A percentile compares a stretch with the other conserved stretches of the same genome.
phyloP scores from a whole-genome alignment of 2,329 filamentous ascomycete genomes.

The Colletotrichum incanum region DNA sequence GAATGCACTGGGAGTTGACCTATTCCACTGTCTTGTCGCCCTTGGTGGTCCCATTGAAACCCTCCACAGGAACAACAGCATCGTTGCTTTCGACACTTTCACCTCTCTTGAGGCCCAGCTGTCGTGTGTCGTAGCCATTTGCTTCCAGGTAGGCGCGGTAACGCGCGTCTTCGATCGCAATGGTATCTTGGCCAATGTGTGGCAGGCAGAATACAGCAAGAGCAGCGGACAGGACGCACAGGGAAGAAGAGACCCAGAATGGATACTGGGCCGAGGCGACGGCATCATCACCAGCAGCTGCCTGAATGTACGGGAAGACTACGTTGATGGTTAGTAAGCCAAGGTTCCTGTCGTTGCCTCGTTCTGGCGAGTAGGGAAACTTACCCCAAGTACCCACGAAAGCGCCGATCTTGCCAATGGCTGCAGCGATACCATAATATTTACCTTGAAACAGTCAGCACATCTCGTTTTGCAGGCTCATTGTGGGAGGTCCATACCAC shows the following conservation, averaged over 20 bases:
- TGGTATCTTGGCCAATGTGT: slow-evolving; percentile 87
- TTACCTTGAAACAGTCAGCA: slow-evolving; percentile 47
- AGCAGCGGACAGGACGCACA: slow-evolving; percentile 82
- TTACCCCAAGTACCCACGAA: slow-evolving; percentile 84
- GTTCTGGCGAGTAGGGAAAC: not conserved
- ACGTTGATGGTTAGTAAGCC: not conserved
- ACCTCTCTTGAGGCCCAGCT: slow-evolving; percentile 62
- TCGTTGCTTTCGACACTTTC: slow-evolving; percentile 43
- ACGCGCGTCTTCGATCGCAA: slow-evolving; percentile 80
- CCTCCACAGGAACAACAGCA: not conserved
- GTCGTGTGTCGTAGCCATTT: slow-evolving; percentile 82
- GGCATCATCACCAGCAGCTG: slow-evolving; percentile 68
- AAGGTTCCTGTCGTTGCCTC: no score
- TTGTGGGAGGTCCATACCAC: slow-evolving; percentile 62
- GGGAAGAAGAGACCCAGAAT: slow-evolving; percentile 85
- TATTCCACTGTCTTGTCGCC: slow-evolving; percentile 14
- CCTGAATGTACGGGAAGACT: slow-evolving; percentile 82
- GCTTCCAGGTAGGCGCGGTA: slow-evolving; percentile 82
- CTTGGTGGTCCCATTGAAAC: slow-evolving; percentile 3
- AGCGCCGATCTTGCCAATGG: slow-evolving; percentile 82
- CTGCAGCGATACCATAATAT: slow-evolving; percentile 81
- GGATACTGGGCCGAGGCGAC: slow-evolving; percentile 83
- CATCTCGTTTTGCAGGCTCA: no score
- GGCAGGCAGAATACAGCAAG: slow-evolving; percentile 77
- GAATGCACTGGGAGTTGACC: not conserved